Percentiles rank a stretch among this genome's conserved stretches.
phyloP scores from a whole-genome alignment of 768 basidiomycete species.

The Bullera alba region DNA sequence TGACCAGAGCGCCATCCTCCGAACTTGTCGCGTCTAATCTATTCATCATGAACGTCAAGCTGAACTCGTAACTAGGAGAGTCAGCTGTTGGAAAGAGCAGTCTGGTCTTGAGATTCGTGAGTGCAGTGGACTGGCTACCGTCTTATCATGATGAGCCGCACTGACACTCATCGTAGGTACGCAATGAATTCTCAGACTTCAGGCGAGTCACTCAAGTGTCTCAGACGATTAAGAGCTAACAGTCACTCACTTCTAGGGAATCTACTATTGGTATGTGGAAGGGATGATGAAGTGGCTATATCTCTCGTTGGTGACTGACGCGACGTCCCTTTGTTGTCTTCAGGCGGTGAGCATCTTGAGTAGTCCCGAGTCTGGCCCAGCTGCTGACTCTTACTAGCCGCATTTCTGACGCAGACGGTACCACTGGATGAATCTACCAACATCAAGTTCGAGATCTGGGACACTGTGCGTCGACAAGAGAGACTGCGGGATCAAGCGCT shows the following conservation, averaged over 20 bases:
- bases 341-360: constrained; percentile 23
- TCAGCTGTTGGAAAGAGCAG: constrained; percentile 93
- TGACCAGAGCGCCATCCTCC: too few relatives aligned
- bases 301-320: constrained; percentile 1
- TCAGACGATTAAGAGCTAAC: not conserved
- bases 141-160: constrained; percentile 1
- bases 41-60: too few relatives aligned
- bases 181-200: constrained; percentile 48
- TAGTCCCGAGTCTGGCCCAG: not conserved
- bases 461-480: constrained; percentile 50
- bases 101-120: constrained; percentile 90
- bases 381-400: constrained; percentile 53
- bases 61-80: too few relatives aligned
- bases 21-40: too few relatives aligned
- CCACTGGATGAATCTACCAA: constrained; percentile 78
- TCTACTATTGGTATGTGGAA: constrained; percentile 41
- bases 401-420: constrained; percentile 97
- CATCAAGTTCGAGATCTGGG: constrained; percentile 96
- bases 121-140: constrained; percentile 3
- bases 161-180: constrained; percentile 29
- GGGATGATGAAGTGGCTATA: too few relatives aligned
- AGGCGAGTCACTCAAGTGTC: constrained; percentile 20
- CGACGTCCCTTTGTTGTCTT: constrained; percentile 23
- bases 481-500: not conserved
- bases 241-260: constrained; percentile 22